These are phyloP conservation scores for Phytopythium helicoides DNA, from an alignment of 352 stramenopile species.

Conservation along the genomic window DNA sequence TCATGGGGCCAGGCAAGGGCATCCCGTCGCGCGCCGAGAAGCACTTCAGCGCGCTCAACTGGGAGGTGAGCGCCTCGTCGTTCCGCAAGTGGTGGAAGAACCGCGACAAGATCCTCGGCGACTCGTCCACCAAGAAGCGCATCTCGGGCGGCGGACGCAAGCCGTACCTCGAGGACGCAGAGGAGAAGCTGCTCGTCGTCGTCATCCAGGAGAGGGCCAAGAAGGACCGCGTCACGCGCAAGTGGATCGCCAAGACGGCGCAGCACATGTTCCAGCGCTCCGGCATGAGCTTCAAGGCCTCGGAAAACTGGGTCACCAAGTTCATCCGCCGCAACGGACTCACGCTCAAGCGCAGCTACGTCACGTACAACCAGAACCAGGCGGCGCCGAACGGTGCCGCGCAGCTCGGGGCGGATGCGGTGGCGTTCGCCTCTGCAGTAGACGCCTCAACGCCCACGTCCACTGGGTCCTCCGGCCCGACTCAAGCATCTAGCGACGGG, in stretches of 20 bases:
- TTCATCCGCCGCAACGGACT: conserved; percentile 79
- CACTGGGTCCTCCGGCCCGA: no score
- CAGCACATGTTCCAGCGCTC: conserved; percentile 85
- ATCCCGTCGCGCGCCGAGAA: conserved; percentile 69
- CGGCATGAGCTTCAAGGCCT: conserved; percentile 68
- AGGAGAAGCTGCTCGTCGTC: conserved; percentile 72
- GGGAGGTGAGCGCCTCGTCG: conserved; percentile 73
- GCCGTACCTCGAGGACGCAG: conserved; percentile 60
- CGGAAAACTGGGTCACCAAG: conserved; percentile 83
- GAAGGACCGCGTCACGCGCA: conserved; percentile 74
- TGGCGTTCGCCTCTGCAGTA: no score
- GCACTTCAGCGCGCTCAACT: conserved; percentile 67
- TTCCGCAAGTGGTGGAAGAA: conserved; percentile 88
- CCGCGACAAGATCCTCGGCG: conserved; percentile 72
- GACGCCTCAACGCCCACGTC: no score
- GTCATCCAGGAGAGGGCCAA: conserved; percentile 77
- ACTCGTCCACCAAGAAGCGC: conserved; percentile 68
- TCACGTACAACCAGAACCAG: conserved; percentile 58
- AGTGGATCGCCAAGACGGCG: conserved; percentile 83
- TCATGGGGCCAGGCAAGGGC: conserved; percentile 66
- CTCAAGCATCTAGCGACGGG: no score
- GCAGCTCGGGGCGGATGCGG: no score
- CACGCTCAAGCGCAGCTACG: conserved; percentile 74
- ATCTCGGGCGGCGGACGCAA: conserved; percentile 70
- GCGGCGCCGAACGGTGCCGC: background rate